Base-by-base conservation (phyloP, 768 basidiomycete species). In the Gloeopeniophorella convolvens region DNA sequence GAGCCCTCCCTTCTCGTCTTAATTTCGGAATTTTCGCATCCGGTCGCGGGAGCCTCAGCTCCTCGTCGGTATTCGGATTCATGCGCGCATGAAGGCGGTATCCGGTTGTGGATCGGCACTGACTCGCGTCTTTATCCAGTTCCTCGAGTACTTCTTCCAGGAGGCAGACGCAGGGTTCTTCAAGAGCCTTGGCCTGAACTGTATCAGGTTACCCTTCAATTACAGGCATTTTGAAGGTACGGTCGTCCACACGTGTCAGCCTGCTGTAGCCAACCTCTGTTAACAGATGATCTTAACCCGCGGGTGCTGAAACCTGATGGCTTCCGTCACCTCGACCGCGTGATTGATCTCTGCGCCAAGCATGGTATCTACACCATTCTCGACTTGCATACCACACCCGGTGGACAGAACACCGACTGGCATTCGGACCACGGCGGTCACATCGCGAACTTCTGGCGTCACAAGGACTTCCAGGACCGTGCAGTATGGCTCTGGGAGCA, bases 381-480 rank as follows among this genome's bases (percentile, higher is more conserved):
- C 47, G 89, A 92, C 61, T 69, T 90, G 35, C 90, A 92, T 65
- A 75, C 87, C 33, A 80, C 82, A 0, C 80, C 83, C 6, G 83
- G 82, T 33, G 83, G 84, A 2, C 84, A 85, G 65, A 84, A 85
- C 64, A 76, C 74, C 20, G 88, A 82, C 65, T 91, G 89, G 89
- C 89, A 91, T 64, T 72, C 75, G 16, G 87, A 89, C 62, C 73
- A 78, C 15, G 84, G 83, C 13, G 74, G 76, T 11, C 83, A 84
- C 62, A 74, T 83, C 26, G 79, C 83, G 42, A 78, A 78, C 62
- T 82, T 89, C 72, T 91, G 85, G 85, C 76, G 76, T 42, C 84
- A 90, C 73, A 88, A 80, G 57, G 87, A 90, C 64, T 85, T 88
- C 73, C 88, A 89, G 63, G 85, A 91, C 65, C 79, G 88, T 2